phyloP scores from a whole-genome alignment of 305 asterid species.

The Stenogyne calaminthoides region DNA sequence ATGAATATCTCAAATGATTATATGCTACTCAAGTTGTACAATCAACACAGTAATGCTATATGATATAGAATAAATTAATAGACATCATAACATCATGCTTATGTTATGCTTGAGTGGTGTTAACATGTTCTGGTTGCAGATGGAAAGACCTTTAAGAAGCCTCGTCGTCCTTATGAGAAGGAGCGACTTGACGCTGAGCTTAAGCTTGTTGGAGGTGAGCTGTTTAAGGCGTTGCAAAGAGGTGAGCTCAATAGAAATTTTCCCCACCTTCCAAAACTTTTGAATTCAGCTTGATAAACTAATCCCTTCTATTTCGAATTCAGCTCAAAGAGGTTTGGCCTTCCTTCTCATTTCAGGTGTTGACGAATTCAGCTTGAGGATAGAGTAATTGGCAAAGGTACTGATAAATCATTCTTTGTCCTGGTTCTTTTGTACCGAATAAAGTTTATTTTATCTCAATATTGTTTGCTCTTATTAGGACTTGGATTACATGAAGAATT shows the following conservation, averaged over 20 bases:
- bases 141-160: conserved; percentile 57
- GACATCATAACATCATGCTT: background rate
- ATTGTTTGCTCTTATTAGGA: conserved; percentile 45
- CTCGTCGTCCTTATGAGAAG: conserved; percentile 56
- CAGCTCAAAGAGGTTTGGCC: conserved; percentile 80
- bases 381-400: conserved; percentile 96
- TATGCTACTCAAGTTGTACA: background rate
- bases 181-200: conserved; percentile 56
- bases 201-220: conserved; percentile 64
- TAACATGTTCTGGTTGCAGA: conserved; percentile 27
- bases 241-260: conserved; percentile 45
- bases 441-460: conserved; percentile 19
- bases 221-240: conserved; percentile 73
- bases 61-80: background rate
- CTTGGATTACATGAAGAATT: conserved; percentile 88
- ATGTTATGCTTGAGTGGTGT: background rate
- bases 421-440: conserved; percentile 8
- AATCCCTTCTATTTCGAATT: too few relatives aligned
- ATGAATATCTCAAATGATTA: background rate
- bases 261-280: background rate
- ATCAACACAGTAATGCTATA: background rate
- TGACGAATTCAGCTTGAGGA: conserved; percentile 93
- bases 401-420: background rate
- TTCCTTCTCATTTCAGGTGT: conserved; percentile 85
- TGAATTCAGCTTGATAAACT: too few relatives aligned